Evolutionary conservation across 225 moss, liverwort and hornwort species (phyloP), one percentile per base, ranked within the genome.

Genomic region (Sphagnum contortum): DNA sequence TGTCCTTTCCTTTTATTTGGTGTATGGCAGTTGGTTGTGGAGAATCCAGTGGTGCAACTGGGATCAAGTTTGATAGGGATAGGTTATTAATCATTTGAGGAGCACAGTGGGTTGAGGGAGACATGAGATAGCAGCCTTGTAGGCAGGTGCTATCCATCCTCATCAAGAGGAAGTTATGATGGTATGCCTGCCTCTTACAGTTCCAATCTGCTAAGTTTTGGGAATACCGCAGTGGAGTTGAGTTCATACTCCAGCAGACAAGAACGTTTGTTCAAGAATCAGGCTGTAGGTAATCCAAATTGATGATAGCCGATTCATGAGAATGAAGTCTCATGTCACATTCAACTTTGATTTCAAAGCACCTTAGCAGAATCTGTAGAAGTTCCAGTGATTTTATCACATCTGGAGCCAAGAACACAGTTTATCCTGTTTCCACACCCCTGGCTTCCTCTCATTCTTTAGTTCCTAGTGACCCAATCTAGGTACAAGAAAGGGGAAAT

Each of bases 11-110:
- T 80, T 4, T 69, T 95, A n/a, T 56, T 92, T 29, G 80, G 70
- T 47, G 72, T 85, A 48, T 95, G 91, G 95, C 88, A 88, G 63
- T 69, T 89, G 57, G 77, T 85, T 48, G 81, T 74, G 5, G 78
- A 81, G 3, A 76, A 68, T n/a, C 46, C 80, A 55, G 83, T 79
- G 57, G 69, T 84, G 80, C 76, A 79, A 69, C 67, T 79, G 64
- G 58, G 72, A 4, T 73, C 83, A 3, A 68, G 79, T 45, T 65
- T 74, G 56, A 73, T 55, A 3, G 59, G 57, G 9, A 72, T 80
- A 55, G 74, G 71, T 49, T 67, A 77, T 63, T 72, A 49, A 1
- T 59, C 71, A 64, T 66, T 61, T 45, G 75, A 80, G 14, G 73
- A 68, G 46, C 29, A 29, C 0, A 66, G 80, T 9, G 79, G 78